Base-by-base conservation (phyloP, 495 filamentous ascomycete species). In the Cercophora newfieldiana region DNA sequence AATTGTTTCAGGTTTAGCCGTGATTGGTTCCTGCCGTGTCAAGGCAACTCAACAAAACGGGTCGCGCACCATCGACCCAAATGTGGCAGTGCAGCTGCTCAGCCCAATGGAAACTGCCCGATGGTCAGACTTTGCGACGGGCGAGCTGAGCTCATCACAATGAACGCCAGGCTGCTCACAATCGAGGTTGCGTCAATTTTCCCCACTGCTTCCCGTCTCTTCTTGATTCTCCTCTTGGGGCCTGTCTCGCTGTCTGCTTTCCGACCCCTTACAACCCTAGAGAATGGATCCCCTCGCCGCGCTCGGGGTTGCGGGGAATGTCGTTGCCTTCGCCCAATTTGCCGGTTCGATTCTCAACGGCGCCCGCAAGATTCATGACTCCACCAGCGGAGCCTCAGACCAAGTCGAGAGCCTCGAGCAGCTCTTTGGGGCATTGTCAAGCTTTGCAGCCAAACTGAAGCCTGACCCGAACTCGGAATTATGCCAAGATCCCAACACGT, bases 271-370 rank as follows among this genome's bases (percentile, higher is more conserved):
- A 21, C 21, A 56, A 25, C 53, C 53, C 53, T 56, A 25, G 53
- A 56, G 53, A 56, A 56, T 56, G 22, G 53, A 56, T 56, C 53
- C 53, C 53, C 53, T 56, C 8, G 53, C 25, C 53, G 18, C 53
- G 53, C 53, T 56, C 53, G 53, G 53, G 53, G 53, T 56, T 56
- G 53, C 53, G 53, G 53, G 53, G 53, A 56, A 56, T 56, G 53
- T 28, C 53, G 53, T 56, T 21, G 53, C 53, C 53, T 56, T 56
- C 53, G 53, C 53, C 53, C 53, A 56, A 56, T 56, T 56, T 56
- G 53, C 53, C 22, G 53, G 53, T 28, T 56, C 53, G 53, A 56
- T 28, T 56, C 53, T 18, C 53, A 56, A 29, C 53, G 53, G 53
- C 18, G 53, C 53, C 53, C 53, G 25, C 30, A n/a, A n/a, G n/a